Conservation (phyloP, 345 rosid genomes). For the Kandelia obovata region DNA sequence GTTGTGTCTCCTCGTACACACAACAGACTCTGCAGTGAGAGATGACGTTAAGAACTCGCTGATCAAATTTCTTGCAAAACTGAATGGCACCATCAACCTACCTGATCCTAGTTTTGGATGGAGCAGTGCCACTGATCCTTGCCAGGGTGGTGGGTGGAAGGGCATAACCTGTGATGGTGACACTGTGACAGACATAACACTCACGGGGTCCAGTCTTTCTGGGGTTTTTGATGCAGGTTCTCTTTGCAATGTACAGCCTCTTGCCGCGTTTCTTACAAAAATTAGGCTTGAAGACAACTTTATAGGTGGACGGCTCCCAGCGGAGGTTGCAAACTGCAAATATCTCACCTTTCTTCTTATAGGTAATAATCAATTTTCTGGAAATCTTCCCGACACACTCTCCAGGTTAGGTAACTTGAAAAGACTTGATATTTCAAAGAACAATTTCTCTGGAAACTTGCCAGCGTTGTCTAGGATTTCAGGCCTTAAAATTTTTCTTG, state of each 20-base stretch:
- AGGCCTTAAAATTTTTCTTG: constrained; percentile 36
- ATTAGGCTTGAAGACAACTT: constrained; percentile 34
- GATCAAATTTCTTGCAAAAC: constrained; percentile 26
- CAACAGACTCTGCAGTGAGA: constrained; percentile 25
- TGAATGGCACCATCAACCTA: constrained; percentile 22
- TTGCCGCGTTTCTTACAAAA: constrained; percentile 32
- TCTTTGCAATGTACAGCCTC: constrained; percentile 34
- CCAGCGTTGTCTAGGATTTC: constrained; percentile 39
- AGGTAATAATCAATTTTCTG: constrained; percentile 37
- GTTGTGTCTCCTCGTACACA: constrained; percentile 17
- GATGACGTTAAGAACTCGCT: constrained; percentile 24
- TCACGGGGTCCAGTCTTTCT: constrained; percentile 31
- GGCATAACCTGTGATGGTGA: constrained; percentile 27
- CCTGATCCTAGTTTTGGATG: constrained; percentile 32
- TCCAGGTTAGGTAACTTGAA: constrained; percentile 35
- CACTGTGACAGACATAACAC: constrained; percentile 24
- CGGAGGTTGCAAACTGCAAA: constrained; percentile 40
- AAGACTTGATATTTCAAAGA: constrained; percentile 46
- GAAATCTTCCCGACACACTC: constrained; percentile 41
- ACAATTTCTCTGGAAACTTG: constrained; percentile 39
- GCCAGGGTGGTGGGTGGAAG: constrained; percentile 29
- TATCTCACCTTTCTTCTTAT: constrained; percentile 34
- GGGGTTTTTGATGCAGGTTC: constrained; percentile 40
- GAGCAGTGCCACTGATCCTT: constrained; percentile 45
- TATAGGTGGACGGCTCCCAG: constrained; percentile 33